A percentile compares a stretch with the other conserved stretches of the same genome.
Conservation (phyloP, 2,329 filamentous ascomycete species). For the Fusarium agapanthi region DNA sequence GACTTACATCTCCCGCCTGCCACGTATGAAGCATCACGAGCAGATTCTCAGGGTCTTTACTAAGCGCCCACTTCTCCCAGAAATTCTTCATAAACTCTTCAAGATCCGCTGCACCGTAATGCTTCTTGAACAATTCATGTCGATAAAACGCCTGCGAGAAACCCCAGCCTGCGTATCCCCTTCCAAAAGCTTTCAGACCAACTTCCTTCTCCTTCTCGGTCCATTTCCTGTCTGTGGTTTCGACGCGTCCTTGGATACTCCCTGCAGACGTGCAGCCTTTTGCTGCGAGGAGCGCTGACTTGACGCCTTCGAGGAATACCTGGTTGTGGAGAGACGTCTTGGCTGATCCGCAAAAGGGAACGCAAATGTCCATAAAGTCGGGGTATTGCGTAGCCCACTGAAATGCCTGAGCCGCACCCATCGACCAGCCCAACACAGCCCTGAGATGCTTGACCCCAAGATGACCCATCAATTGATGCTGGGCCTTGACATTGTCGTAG, state of each 20-base stretch:
- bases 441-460: conserved; percentile 55
- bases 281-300: conserved; percentile 54
- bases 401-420: conserved; percentile 64
- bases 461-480: conserved; percentile 53
- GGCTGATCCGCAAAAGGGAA: conserved; percentile 61
- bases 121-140: conserved; percentile 71
- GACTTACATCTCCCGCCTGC: conserved; percentile 77
- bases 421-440: conserved; percentile 63
- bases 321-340: conserved; percentile 61
- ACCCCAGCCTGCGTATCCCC: conserved; percentile 84
- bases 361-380: conserved; percentile 55
- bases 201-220: conserved; percentile 53
- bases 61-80: conserved; percentile 79
- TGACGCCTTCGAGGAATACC: conserved; percentile 64
- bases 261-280: conserved; percentile 61
- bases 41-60: conserved; percentile 80
- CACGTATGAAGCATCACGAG: conserved; percentile 80
- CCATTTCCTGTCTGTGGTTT: conserved; percentile 41
- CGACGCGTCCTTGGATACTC: conserved; percentile 42
- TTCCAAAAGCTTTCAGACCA: conserved; percentile 73
- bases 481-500: conserved; percentile 61
- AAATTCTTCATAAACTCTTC: conserved; percentile 79
- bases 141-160: conserved; percentile 84
- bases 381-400: conserved; percentile 61
- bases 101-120: conserved; percentile 71